Conservation (phyloP, 73 alveolate genomes). For the Tetrahymena malaccensis region DNA sequence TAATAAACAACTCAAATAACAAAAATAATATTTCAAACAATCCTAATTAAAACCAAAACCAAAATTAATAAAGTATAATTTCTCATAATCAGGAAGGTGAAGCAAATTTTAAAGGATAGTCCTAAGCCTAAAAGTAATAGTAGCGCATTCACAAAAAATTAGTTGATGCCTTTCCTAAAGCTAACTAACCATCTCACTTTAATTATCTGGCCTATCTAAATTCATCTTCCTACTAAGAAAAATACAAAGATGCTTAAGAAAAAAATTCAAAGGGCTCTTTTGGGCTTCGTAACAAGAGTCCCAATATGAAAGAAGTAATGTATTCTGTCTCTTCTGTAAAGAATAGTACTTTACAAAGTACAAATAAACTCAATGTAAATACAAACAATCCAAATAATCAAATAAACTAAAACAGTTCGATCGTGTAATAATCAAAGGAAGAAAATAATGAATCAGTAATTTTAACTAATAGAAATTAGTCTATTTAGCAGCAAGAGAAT, state of each 20-base stretch:
- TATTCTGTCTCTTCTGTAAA: neutral
- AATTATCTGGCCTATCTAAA: neutral
- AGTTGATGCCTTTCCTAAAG: neutral
- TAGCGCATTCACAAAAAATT: neutral
- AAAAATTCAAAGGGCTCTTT: neutral
- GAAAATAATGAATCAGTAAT: neutral
- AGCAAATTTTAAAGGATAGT: neutral
- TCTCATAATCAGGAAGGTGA: neutral
- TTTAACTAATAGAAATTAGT: neutral
- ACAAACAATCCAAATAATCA: neutral
- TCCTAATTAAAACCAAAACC: neutral
- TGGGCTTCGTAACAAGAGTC: neutral
- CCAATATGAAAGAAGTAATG: neutral
- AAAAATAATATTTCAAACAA: neutral
- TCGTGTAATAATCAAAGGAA: neutral
- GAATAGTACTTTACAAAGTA: neutral
- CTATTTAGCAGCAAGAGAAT: neutral
- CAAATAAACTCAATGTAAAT: neutral
- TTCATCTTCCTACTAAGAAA: neutral
- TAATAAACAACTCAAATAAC: neutral
- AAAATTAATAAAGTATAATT: neutral
- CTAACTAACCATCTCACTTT: neutral
- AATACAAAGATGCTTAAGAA: neutral
- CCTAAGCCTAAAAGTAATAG: neutral
- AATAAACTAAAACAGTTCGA: neutral